These are phyloP conservation scores for Wickerhamiella bombiphila DNA, from an alignment of 805 yeast species.

Conservation along the genomic window DNA sequence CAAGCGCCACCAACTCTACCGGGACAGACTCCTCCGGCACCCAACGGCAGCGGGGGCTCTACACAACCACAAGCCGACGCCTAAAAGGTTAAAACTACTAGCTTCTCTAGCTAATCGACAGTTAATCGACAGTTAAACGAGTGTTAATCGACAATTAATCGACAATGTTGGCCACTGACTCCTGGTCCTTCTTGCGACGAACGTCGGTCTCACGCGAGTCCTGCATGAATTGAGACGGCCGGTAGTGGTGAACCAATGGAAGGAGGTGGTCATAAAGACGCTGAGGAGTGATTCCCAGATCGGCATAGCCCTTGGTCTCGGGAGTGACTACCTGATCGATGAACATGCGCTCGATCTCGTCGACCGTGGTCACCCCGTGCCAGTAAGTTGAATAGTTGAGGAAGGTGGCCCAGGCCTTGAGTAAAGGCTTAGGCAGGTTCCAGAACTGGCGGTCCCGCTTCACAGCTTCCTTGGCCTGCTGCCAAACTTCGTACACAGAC, in stretches of 20 bases:
- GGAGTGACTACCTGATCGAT: conserved; percentile 51
- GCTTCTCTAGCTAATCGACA: too few relatives aligned
- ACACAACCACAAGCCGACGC: too few relatives aligned
- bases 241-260: conserved; percentile 18
- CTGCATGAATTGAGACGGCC: conserved; percentile 18
- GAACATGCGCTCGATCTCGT: conserved; percentile 58
- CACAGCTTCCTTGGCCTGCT: conserved; percentile 51
- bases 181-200: conserved; percentile 18
- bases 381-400: conserved; percentile 29
- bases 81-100: too few relatives aligned
- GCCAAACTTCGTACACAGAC: conserved; percentile 48
- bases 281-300: conserved; percentile 53
- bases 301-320: conserved; percentile 47
- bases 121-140: neutral
- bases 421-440: conserved; percentile 29
- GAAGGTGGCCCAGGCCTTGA: conserved; percentile 25
- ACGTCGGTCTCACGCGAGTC: conserved; percentile 19
- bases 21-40: too few relatives aligned
- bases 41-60: too few relatives aligned
- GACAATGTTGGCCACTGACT: conserved; percentile 18
- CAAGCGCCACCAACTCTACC: too few relatives aligned
- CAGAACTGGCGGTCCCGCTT: conserved; percentile 27
- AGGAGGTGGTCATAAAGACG: conserved; percentile 33
- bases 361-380: conserved; percentile 43
- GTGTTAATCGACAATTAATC: conserved; percentile 8